A percentile compares a stretch with the other conserved stretches of the same genome.
phyloP scores from a whole-genome alignment of 176 grass and related monocot species.

The Rhipidocladum racemiflorum region DNA sequence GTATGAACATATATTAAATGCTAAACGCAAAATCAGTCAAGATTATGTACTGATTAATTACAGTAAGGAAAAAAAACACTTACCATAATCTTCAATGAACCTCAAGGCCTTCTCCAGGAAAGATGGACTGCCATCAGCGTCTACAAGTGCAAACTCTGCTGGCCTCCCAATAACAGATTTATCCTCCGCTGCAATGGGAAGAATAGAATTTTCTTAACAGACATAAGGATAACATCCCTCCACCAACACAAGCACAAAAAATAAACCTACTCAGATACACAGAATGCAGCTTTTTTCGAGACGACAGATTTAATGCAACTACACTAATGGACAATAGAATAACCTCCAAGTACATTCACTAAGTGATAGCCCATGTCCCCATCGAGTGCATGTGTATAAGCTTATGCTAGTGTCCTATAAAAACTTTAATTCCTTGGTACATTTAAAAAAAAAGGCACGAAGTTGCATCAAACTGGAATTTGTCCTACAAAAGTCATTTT shows the following conservation, averaged over 20 bases:
- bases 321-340: conserved; percentile 22
- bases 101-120: conserved; percentile 94
- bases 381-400: conserved; percentile 1
- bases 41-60: conserved; percentile 10
- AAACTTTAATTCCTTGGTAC: neutral
- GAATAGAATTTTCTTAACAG: conserved; percentile 31
- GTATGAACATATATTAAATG: neutral
- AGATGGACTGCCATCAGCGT: conserved; percentile 75
- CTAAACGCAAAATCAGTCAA: neutral
- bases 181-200: conserved; percentile 55
- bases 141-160: conserved; percentile 72
- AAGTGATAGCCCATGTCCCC: conserved; percentile 19
- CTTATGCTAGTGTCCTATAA: neutral
- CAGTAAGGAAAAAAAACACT: conserved; percentile 22
- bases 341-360: conserved; percentile 4
- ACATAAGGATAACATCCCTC: conserved; percentile 5
- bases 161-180: conserved; percentile 68
- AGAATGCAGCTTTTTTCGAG: conserved; percentile 15
- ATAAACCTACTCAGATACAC: conserved; percentile 1
- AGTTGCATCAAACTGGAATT: conserved; percentile 6
- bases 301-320: neutral
- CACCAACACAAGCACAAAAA: neutral
- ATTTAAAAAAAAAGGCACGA: neutral
- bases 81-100: conserved; percentile 95
- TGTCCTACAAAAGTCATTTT: conserved; percentile 15